A percentile compares a stretch with the other conserved stretches of the same genome.
phyloP scores from a whole-genome alignment of 1,284 basidiomycete genomes.

The Ganoderma lucidum region DNA sequence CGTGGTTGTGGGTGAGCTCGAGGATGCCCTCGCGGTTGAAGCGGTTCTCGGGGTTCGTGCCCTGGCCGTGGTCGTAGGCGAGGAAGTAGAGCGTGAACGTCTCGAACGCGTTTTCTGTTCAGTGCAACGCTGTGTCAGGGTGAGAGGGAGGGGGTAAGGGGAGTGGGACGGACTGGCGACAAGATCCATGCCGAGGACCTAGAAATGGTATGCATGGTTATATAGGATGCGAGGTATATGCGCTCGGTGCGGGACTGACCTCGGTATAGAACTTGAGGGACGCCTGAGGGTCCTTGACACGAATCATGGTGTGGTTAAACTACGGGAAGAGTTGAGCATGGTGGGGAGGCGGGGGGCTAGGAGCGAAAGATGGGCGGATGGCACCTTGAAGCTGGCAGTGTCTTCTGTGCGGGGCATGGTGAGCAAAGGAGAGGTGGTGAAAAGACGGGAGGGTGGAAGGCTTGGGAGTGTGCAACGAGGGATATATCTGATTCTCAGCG shows the following conservation, averaged over 20 bases:
- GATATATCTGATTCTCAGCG: background rate
- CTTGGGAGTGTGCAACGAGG: background rate
- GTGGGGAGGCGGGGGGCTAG: background rate
- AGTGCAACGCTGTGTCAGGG: slow-evolving; percentile 2
- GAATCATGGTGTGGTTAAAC: slow-evolving; percentile 93
- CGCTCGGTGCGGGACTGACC: slow-evolving; percentile 39
- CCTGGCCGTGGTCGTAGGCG: slow-evolving; percentile 69
- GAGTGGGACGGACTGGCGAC: slow-evolving; percentile 56
- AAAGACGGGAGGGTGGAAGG: background rate
- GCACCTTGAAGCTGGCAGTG: slow-evolving; percentile 71
- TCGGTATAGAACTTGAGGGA: slow-evolving; percentile 83
- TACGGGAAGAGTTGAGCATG: slow-evolving; percentile 38
- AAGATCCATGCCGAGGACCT: slow-evolving; percentile 90
- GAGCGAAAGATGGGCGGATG: background rate
- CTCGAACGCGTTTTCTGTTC: slow-evolving; percentile 55
- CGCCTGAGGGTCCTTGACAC: slow-evolving; percentile 87
- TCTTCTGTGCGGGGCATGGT: slow-evolving; percentile 71
- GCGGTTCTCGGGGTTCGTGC: slow-evolving; percentile 51
- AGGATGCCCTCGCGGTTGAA: slow-evolving; percentile 81
- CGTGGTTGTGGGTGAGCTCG: slow-evolving; percentile 91
- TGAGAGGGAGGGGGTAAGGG: slow-evolving; percentile 9
- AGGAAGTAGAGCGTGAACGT: slow-evolving; percentile 88
- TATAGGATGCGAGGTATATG: background rate
- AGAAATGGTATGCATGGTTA: slow-evolving; percentile 8
- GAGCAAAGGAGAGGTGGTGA: slow-evolving; percentile 19